Evolutionary conservation across 306 rosid species (phyloP).

Genomic region (Carpinus fangiana): DNA sequence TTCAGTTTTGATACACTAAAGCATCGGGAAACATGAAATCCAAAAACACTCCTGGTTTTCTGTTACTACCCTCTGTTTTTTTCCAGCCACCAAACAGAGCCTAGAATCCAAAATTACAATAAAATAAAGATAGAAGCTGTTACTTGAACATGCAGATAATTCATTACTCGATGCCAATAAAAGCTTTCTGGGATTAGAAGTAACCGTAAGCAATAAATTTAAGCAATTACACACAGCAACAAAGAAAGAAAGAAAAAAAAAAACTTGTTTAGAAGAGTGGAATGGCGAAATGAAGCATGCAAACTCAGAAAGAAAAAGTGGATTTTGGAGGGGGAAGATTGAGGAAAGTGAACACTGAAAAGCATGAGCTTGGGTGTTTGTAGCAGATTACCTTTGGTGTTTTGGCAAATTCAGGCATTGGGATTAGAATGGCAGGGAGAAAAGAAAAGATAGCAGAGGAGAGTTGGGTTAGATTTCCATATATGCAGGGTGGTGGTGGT

Average conservation of each 20-base stretch:
- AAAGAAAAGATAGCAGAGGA: slow-evolving; percentile 5
- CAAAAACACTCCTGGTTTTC: not conserved
- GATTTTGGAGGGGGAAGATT: not conserved
- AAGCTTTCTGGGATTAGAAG: not conserved
- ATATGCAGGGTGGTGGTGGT: slow-evolving; percentile 23
- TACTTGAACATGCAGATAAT: not conserved
- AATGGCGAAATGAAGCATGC: not conserved
- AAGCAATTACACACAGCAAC: not conserved
- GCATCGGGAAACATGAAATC: not conserved
- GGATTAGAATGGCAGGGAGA: slow-evolving; percentile 17
- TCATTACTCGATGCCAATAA: slow-evolving; percentile 1
- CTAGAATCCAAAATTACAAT: not conserved
- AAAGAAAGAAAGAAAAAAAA: not conserved
- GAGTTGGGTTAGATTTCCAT: not conserved
- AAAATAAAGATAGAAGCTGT: not conserved
- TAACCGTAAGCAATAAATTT: not conserved
- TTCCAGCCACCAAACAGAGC: not conserved
- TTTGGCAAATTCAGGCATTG: slow-evolving; percentile 12
- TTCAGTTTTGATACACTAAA: not conserved
- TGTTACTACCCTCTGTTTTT: not conserved
- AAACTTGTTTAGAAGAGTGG: not conserved
- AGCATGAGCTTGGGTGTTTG: not conserved
- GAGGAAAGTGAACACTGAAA: not conserved
- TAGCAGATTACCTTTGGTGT: slow-evolving; percentile 28
- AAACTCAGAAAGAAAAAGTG: not conserved